Evolutionary conservation across 2,329 filamentous ascomycete species (phyloP).

Genomic region (Alternaria novae-zelandiae): DNA sequence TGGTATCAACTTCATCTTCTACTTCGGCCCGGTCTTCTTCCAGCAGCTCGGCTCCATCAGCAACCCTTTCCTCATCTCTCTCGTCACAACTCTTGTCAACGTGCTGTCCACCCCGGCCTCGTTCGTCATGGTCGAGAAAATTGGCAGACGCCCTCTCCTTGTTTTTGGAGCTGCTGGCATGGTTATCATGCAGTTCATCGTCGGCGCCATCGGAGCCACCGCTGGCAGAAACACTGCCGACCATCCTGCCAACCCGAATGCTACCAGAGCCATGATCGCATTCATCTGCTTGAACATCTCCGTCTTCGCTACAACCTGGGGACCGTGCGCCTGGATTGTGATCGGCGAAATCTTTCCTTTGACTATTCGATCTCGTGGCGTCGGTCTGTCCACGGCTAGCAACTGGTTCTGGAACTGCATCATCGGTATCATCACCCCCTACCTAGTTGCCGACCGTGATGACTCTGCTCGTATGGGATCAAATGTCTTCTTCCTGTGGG

Average conservation of each 20-base stretch:
- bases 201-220: slow-evolving; percentile 67
- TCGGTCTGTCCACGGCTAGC: slow-evolving; percentile 78
- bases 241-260: slow-evolving; percentile 36
- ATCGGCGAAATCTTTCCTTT: slow-evolving; percentile 92
- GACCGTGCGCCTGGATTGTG: slow-evolving; percentile 73
- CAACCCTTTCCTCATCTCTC: slow-evolving; percentile 81
- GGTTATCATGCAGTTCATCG: slow-evolving; percentile 86
- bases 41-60: slow-evolving; percentile 71
- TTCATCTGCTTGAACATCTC: slow-evolving; percentile 94
- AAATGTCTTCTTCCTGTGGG: slow-evolving; percentile 67
- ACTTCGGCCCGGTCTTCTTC: slow-evolving; percentile 77
- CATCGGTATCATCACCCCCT: slow-evolving; percentile 74
- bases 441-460: slow-evolving; percentile 72
- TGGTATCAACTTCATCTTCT: slow-evolving; percentile 80
- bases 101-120: slow-evolving; percentile 83
- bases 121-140: slow-evolving; percentile 82
- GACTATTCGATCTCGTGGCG: slow-evolving; percentile 86
- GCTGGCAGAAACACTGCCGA: slow-evolving; percentile 49
- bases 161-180: slow-evolving; percentile 80
- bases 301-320: slow-evolving; percentile 90
- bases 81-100: slow-evolving; percentile 89
- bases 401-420: slow-evolving; percentile 75
- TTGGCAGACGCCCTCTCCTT: slow-evolving; percentile 81
- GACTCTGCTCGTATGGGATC: slow-evolving; percentile 67
- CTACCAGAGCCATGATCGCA: slow-evolving; percentile 66